Evolutionary conservation across 2,329 filamentous ascomycete species (phyloP).

Genomic region (Phialophora tarda): DNA sequence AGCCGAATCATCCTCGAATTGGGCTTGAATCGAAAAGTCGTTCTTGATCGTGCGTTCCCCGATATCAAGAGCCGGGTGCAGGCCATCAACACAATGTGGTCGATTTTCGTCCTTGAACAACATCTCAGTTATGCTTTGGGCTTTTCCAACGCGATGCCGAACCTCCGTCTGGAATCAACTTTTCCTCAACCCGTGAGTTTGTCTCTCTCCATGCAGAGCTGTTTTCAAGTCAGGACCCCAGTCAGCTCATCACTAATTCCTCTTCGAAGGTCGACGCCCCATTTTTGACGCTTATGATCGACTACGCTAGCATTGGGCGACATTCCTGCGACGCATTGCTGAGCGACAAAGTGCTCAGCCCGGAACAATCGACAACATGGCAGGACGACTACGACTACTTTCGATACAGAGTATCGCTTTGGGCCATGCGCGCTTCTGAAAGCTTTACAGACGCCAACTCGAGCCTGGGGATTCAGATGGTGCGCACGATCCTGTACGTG

Average conservation of each 20-base stretch:
- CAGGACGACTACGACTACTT: conserved; percentile 23
- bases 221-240: background rate
- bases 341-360: conserved; percentile 17
- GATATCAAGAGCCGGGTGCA: conserved; percentile 10
- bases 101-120: conserved; percentile 19
- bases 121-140: conserved; percentile 26
- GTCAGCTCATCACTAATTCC: background rate
- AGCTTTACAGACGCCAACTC: background rate
- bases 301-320: conserved; percentile 21
- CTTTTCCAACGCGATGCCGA: conserved; percentile 19
- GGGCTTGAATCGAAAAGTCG: conserved; percentile 18
- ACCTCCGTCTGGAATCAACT: conserved; percentile 13
- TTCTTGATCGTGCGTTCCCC: conserved; percentile 17
- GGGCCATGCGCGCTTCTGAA: conserved; percentile 10
- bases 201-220: background rate
- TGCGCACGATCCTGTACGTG: conserved; percentile 15
- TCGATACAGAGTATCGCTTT: conserved; percentile 15
- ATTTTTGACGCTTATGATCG: conserved; percentile 24
- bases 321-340: conserved; percentile 21
- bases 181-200: conserved; percentile 23
- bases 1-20: conserved; percentile 22
- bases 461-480: conserved; percentile 2
- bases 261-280: conserved; percentile 18
- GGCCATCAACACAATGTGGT: conserved; percentile 20
- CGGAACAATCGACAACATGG: conserved; percentile 10